Base-by-base conservation (phyloP, 31 red algal species). In the Bonnemaisonia californica region DNA sequence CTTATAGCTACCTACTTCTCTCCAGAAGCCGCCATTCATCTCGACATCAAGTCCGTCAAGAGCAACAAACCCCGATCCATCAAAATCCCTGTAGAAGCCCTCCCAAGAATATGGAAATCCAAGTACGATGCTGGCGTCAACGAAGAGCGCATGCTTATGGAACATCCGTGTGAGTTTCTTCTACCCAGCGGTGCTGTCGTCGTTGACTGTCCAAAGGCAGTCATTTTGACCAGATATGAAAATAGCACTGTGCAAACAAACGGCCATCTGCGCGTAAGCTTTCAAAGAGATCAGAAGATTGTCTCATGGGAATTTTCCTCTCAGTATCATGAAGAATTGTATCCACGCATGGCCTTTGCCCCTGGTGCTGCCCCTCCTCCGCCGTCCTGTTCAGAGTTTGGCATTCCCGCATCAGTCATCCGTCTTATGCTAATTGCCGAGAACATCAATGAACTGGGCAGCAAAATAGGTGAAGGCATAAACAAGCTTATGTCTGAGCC, bases 81-180 rank as follows among this genome's bases (percentile, higher is more conserved):
- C 62, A 72, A 80, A 41, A 55, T 88, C 32, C 84, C 84, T 3
- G 67, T 88, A 2, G 72, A 88, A 64, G 48, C 64, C 13, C 41
- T 88, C 45, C 74, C 84, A 3, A 60, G 63, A 16, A 33, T 88
- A 33, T 88, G 84, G 84, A 79, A 88, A 35, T 61, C 66, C 29
- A 88, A 80, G 63, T 69, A 68, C 41, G 77, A 86, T 18, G 64
- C 71, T 22, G 91, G 88, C 12, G 38, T 83, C 42, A 91, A 37
- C 26, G 71, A 82, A 23, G 88, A 94, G 80, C 77, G 91, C 16
- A 77, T 88, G 34, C 69, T 94, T 16, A 54, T 94, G 67, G 84
- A 94, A 36, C 71, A 88, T 58, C 91, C 91, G 16, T 88, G 79
- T 28, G 84, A 94, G 56, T 88, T 83, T 57, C 19, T 57, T 9